phyloP scores from a whole-genome alignment of 768 basidiomycete species.

The Boletus vinaceobasis region DNA sequence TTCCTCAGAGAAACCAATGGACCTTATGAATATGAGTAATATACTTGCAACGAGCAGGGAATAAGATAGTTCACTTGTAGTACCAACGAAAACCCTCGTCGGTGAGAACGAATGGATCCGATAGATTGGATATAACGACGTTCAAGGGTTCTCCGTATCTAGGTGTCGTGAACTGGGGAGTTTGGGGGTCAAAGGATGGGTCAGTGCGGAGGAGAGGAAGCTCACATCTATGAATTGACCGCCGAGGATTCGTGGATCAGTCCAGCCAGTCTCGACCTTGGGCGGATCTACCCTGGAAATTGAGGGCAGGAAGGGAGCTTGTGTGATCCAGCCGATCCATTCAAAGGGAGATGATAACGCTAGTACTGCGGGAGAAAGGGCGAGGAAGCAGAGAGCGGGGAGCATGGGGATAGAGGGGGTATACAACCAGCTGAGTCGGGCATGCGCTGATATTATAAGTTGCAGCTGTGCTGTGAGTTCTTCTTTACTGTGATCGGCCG shows the following conservation, averaged over 20 bases:
- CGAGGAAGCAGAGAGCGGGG: constrained; percentile 6
- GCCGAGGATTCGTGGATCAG: constrained; percentile 70
- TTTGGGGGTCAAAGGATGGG: background rate
- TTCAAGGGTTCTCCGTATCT: constrained; percentile 79
- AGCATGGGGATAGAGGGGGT: constrained; percentile 14
- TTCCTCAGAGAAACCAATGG: constrained; percentile 79
- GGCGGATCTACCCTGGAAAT: constrained; percentile 9
- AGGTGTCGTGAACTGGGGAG: constrained; percentile 58
- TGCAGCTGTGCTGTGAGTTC: background rate
- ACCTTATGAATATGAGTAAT: constrained; percentile 38
- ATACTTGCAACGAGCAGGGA: background rate
- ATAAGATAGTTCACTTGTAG: constrained; percentile 46
- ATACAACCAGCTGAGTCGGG: background rate
- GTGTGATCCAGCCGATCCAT: constrained; percentile 4
- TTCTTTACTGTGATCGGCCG: background rate
- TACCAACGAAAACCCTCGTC: constrained; percentile 68
- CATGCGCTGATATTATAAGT: too few relatives aligned
- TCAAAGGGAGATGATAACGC: constrained; percentile 14
- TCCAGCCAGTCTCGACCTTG: constrained; percentile 40
- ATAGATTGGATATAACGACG: constrained; percentile 72
- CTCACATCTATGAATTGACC: constrained; percentile 76
- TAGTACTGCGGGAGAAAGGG: constrained; percentile 10
- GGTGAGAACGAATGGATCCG: constrained; percentile 78
- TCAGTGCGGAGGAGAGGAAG: background rate
- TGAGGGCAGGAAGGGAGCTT: constrained; percentile 6